Evolutionary conservation across 345 rosid species (phyloP).

Genomic region (Rhodamnia rubescens): DNA sequence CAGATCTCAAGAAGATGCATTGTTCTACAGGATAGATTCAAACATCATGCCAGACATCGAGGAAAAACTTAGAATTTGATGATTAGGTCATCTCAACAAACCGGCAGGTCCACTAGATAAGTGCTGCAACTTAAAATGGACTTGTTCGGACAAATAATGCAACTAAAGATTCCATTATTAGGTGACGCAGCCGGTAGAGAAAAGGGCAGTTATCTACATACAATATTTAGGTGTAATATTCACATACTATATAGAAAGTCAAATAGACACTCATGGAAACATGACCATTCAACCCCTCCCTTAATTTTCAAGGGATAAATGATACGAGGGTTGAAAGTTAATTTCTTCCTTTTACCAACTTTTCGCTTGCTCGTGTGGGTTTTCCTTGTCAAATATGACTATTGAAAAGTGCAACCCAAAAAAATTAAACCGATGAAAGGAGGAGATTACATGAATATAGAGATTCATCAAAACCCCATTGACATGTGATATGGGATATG

Average conservation of each 20-base stretch:
- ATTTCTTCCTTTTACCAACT: neutral
- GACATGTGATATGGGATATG: neutral
- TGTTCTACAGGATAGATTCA: neutral
- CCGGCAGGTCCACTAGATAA: neutral
- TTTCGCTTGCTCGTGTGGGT: neutral
- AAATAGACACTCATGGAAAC: neutral
- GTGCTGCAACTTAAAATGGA: neutral
- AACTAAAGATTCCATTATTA: neutral
- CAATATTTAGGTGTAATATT: neutral
- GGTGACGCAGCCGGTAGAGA: neutral
- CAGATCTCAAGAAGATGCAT: neutral
- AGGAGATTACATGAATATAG: neutral
- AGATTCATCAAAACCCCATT: neutral
- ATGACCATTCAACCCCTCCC: neutral
- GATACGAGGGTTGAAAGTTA: neutral
- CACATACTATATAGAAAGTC: neutral
- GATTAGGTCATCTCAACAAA: neutral
- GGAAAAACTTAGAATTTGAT: neutral
- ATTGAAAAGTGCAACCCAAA: neutral
- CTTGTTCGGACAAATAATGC: neutral
- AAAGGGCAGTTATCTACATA: neutral
- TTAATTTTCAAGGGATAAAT: neutral
- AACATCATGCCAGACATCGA: neutral
- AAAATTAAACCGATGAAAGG: neutral
- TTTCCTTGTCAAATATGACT: neutral